phyloP scores from a whole-genome alignment of 2,329 filamentous ascomycete genomes.

The Gnomoniopsis sp. region DNA sequence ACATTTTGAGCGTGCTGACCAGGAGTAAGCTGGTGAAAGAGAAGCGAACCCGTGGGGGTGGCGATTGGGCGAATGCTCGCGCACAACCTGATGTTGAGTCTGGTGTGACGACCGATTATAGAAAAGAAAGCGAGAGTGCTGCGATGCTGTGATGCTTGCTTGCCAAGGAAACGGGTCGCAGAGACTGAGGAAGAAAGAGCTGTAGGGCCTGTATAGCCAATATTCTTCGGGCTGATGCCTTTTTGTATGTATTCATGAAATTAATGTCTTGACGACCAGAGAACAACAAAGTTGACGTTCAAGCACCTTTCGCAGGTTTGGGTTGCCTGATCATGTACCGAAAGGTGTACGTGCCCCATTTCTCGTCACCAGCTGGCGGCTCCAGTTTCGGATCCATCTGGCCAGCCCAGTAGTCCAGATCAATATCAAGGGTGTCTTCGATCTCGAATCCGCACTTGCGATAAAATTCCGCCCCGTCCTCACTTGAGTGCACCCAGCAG shows the following conservation, averaged over 20 bases:
- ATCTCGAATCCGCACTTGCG: conserved; percentile 28
- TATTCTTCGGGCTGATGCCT: neutral
- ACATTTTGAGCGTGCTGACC: conserved; percentile 20
- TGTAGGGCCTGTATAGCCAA: no score
- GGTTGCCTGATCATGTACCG: conserved; percentile 28
- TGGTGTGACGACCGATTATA: neutral
- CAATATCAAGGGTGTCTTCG: conserved; percentile 26
- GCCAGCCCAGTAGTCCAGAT: conserved; percentile 30
- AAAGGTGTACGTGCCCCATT: conserved; percentile 32
- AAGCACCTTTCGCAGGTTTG: neutral
- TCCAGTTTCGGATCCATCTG: conserved; percentile 9
- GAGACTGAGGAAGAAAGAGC: no score
- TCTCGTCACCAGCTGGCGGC: conserved; percentile 23
- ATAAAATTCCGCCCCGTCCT: conserved; percentile 28
- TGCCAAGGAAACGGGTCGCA: neutral
- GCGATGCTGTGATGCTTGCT: neutral
- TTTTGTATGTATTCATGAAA: neutral
- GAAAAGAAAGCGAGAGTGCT: neutral
- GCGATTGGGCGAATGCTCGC: neutral
- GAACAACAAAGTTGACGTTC: neutral
- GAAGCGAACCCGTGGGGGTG: conserved; percentile 16
- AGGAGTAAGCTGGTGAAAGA: conserved; percentile 18
- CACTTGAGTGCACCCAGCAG: conserved; percentile 34
- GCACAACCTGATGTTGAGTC: neutral
- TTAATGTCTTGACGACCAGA: no score